Evolutionary conservation across 192 early-diverging fungal species (phyloP), one percentile per base, ranked within the genome.

Genomic region (Coemansia sp.): DNA sequence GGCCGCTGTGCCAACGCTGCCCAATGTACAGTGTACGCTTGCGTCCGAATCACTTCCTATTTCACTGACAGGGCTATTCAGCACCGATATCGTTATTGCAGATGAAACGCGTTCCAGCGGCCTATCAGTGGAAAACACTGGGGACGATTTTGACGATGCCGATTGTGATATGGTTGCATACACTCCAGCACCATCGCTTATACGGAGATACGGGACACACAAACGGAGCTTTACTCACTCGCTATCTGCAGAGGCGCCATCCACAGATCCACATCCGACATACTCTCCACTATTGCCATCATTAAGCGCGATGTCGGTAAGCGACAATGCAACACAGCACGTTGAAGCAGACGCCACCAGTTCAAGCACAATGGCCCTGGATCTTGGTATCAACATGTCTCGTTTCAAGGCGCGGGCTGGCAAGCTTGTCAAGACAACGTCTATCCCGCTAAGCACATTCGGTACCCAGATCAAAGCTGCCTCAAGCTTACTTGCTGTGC

Each of bases 401-500:
- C 49, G 10, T 23, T 70, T 73, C 41, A 67, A 70, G 53, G 66
- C 74, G 2, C 23, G 67, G 11, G 63, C 70, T 1, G 74, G 74
- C 17, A 57, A 52, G 23, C 67, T 76, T 22, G 65, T 73, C 22
- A 76, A 81, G 29, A 81, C 73, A 15, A 81, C 69, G 32, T 75
- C 74, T 3, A 73, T 81, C 6, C 69, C 79, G 25, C 58, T 75
- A 25, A 81, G 70, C 32, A 55, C 65, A 4, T 76, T 76, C 64
- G 70, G 67, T 0, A 61, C 57, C 20, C 46, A 62, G 34, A 33
- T 64, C 10, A 61, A 35, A 22, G 38, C 41, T 5, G 60, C 53
- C 3, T 64, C 64, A 17, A 61, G 57, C 54, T 11, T 58, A 8
- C 38, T 54, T 22, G 36, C 32, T 13, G 61, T 65, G 10, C 70